A percentile compares a stretch with the other conserved stretches of the same genome.
Conservation (phyloP, 768 basidiomycete species). For the Tubosaeta sp. region DNA sequence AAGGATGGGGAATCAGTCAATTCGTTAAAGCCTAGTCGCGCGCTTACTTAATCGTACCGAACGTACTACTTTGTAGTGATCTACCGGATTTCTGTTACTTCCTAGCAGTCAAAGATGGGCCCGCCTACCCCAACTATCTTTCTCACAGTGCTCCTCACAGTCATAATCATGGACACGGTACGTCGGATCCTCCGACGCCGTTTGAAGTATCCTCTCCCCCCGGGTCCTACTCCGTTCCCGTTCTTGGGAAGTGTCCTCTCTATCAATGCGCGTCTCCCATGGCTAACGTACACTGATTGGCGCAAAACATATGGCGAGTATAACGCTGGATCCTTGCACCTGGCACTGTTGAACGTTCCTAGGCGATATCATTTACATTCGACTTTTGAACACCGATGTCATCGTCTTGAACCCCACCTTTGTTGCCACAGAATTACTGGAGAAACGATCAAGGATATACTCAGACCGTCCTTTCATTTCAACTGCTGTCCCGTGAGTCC, state of each 20-base stretch:
- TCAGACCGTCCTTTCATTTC: constrained; percentile 2
- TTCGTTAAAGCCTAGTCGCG: no score
- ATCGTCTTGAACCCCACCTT: no score
- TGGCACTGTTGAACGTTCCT: background rate
- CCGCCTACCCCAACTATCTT: background rate
- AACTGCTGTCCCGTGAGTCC: background rate
- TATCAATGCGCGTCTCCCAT: no score
- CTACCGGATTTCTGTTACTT: no score
- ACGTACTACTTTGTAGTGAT: no score
- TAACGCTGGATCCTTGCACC: no score
- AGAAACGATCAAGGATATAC: background rate
- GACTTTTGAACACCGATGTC: no score
- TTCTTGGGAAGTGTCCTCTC: no score
- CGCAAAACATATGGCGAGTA: constrained; percentile 2
- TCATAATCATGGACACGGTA: background rate
- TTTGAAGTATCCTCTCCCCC: background rate
- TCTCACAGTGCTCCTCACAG: background rate
- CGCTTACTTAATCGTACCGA: no score
- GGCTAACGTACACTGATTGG: constrained; percentile 10
- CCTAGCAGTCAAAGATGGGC: background rate
- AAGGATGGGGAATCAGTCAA: no score
- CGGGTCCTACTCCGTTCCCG: constrained; percentile 6
- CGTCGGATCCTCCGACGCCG: background rate
- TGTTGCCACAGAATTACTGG: background rate
- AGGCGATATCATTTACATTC: constrained; percentile 1